Evolutionary conservation across 192 early-diverging fungal genomes (phyloP).

Genomic region (Glomus cerebriforme): DNA sequence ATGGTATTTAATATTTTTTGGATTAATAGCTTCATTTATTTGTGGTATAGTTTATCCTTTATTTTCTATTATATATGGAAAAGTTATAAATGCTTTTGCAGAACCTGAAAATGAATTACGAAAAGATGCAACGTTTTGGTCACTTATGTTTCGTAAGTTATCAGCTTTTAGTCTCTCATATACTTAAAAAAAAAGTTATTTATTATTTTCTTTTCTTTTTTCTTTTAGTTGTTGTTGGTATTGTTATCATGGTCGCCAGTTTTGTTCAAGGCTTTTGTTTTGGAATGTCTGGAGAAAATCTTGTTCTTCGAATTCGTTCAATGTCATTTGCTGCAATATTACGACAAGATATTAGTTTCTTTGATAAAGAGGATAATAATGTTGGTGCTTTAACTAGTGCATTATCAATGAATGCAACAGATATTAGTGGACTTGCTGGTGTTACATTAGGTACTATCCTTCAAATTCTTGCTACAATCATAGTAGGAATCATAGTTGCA

Average conservation of each 20-base stretch:
- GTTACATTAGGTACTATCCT: constrained; percentile 27
- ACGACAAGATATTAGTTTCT: constrained; percentile 73
- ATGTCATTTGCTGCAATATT: constrained; percentile 65
- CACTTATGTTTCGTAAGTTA: constrained; percentile 49
- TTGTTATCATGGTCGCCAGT: not conserved
- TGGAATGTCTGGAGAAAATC: constrained; percentile 52
- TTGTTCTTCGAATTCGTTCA: constrained; percentile 62
- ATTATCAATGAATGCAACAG: constrained; percentile 67
- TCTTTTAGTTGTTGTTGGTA: not conserved
- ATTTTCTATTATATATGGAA: constrained; percentile 70
- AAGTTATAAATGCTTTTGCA: no score
- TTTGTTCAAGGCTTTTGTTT: no score
- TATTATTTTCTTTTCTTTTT: not conserved
- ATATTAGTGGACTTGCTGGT: constrained; percentile 37
- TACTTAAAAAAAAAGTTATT: not conserved
- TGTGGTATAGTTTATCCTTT: constrained; percentile 56
- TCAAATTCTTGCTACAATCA: constrained; percentile 33
- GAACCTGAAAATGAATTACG: constrained; percentile 4
- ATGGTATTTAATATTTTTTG: not conserved
- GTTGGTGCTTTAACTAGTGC: constrained; percentile 70
- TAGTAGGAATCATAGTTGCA: constrained; percentile 40
- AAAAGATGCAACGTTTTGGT: constrained; percentile 46
- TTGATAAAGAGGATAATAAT: constrained; percentile 66
- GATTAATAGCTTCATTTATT: constrained; percentile 1
- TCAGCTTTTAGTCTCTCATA: no score